These are phyloP conservation scores for Penicillium salamii DNA, from an alignment of 495 filamentous ascomycete genomes.

Conservation along the genomic window DNA sequence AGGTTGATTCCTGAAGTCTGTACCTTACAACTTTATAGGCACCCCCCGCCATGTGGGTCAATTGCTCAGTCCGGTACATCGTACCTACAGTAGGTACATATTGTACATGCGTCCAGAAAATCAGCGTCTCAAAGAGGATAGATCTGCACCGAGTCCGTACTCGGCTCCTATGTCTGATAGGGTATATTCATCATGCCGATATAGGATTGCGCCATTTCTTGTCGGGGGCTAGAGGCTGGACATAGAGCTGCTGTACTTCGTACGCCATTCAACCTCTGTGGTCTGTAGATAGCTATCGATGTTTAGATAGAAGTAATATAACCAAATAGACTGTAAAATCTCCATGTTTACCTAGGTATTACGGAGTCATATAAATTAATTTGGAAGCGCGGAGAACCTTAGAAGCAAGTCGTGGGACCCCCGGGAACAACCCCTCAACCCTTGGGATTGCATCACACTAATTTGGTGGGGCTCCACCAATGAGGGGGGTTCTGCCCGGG, in stretches of 20 bases:
- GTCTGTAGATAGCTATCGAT: too few species aligned
- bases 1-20: too few species aligned
- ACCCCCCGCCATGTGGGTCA: background rate
- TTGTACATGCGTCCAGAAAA: background rate
- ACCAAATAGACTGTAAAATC: too few species aligned
- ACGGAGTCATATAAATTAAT: too few species aligned
- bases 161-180: background rate
- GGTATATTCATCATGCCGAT: background rate
- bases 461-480: slow-evolving; percentile 16
- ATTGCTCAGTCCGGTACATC: background rate
- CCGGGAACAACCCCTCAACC: background rate
- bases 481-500: slow-evolving; percentile 25
- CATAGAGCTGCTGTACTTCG: too few species aligned
- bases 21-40: too few species aligned
- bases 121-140: background rate
- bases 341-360: too few species aligned
- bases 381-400: background rate
- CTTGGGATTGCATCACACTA: background rate
- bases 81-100: background rate
- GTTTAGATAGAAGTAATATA: too few species aligned
- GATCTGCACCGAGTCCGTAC: background rate
- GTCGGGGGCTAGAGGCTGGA: too few species aligned
- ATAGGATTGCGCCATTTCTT: background rate
- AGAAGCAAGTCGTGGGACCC: background rate
- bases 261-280: too few species aligned